Evolutionary conservation across 805 yeast genomes (phyloP), one percentile per base, ranked within the genome.

Genomic region (Wickerhamomyces strasburgensis): DNA sequence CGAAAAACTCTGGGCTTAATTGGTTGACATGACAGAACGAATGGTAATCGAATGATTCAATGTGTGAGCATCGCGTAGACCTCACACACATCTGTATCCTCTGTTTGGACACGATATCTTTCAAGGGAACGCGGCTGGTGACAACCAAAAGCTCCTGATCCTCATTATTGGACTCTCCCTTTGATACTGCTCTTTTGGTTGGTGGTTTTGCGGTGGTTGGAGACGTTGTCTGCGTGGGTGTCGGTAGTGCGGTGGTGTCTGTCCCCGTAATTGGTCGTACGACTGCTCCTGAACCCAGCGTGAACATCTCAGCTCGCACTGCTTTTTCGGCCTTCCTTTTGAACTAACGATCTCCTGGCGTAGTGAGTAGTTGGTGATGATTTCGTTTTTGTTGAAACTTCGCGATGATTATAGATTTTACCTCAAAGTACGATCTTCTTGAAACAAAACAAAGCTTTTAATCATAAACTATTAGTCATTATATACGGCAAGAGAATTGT

Each of bases 111-210:
- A 49, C 37, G 8, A 39, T 33, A 29, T 49, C 54, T 8, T 24
- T 25, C 13, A 48, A 29, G 5, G 51, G 34, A 2, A 49, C 25
- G 11, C 35, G 31, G 6, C 41, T 34, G 8, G 39, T 35, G 5
- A 49, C 28, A 3, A 49, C 50, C 25, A 41, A 31, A 2, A 49
- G 10, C 10, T 42, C 49, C 7, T 37, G 42, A 8, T 42, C 49
- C 6, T 37, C 34, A 4, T 34, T 35, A 10, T 19, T n/a, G n/a
- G 19, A 30, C 26, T 35, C 31, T 10, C 14, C 24, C 5, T 34
- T 25, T 25, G 33, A 16, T 25, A 19, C 36, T 3, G 25, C 13
- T 14, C 21, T 29, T 17, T 29, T 19, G 28, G 28, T 11, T 27
- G 18, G 21, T 33, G 31, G 31, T 17, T 6, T 14, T 33, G 25